These are phyloP conservation scores for Cystofilobasidium bisporidii DNA, from an alignment of 768 basidiomycete genomes.

Conservation along the genomic window DNA sequence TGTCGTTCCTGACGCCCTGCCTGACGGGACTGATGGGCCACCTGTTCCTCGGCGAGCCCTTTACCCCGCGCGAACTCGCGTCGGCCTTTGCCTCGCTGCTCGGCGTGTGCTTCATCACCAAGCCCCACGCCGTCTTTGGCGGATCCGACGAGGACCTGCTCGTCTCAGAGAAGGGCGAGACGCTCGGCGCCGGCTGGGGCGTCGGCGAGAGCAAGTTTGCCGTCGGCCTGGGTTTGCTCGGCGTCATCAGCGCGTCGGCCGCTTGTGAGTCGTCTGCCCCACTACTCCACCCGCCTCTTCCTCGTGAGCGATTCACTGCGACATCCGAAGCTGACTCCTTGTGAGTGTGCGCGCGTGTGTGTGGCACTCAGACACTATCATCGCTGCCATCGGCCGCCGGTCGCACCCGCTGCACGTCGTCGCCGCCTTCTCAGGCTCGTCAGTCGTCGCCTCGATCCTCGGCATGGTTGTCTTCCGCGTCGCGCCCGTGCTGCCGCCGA, in stretches of 20 bases:
- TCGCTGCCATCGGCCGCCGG: slow-evolving; percentile 62
- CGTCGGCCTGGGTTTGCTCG: slow-evolving; percentile 51
- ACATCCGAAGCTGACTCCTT: too few relatives aligned
- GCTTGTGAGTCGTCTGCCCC: slow-evolving; percentile 70
- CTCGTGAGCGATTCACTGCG: too few relatives aligned
- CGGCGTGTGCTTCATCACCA: slow-evolving; percentile 72
- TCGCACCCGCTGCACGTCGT: slow-evolving; percentile 67
- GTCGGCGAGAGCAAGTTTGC: slow-evolving; percentile 21
- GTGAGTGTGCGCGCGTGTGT: too few relatives aligned
- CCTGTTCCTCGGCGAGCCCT: slow-evolving; percentile 32
- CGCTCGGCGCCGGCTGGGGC: slow-evolving; percentile 2
- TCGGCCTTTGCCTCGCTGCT: slow-evolving; percentile 53
- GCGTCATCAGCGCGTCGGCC: slow-evolving; percentile 57
- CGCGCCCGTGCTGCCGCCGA: slow-evolving; percentile 34
- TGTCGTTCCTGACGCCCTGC: slow-evolving; percentile 23
- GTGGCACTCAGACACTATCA: slow-evolving; percentile 43
- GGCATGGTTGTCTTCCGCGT: slow-evolving; percentile 31
- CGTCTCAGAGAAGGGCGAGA: slow-evolving; percentile 23
- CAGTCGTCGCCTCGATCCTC: slow-evolving; percentile 44
- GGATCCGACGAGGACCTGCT: slow-evolving; percentile 7
- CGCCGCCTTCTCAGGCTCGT: slow-evolving; percentile 55
- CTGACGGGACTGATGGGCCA: slow-evolving; percentile 17
- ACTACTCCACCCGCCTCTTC: too few relatives aligned
- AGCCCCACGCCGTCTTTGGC: slow-evolving; percentile 67
- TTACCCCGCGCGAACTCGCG: slow-evolving; percentile 30